These are phyloP conservation scores for Penicillium aurantiogriseum DNA, from an alignment of 2,329 filamentous ascomycete genomes.

Conservation along the genomic window DNA sequence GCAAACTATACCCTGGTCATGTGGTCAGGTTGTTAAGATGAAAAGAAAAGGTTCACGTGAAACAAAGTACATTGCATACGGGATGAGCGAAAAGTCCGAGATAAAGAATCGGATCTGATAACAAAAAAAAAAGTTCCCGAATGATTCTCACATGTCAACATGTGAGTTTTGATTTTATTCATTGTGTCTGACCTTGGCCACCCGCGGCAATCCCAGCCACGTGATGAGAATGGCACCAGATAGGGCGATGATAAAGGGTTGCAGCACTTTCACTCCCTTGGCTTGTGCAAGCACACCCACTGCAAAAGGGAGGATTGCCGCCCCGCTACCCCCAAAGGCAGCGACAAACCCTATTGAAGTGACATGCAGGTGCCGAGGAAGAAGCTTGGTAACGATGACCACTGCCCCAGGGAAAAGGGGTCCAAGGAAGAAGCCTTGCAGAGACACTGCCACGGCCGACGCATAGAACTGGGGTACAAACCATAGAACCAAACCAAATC, in stretches of 20 bases:
- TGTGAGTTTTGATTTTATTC: conserved; percentile 10
- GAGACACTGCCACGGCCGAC: conserved; percentile 66
- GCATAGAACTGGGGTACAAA: conserved; percentile 74
- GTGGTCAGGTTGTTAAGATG: background rate
- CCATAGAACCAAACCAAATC: conserved; percentile 73
- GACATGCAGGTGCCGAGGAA: conserved; percentile 72
- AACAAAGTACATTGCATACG: background rate
- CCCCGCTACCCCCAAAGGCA: conserved; percentile 72
- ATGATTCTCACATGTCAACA: conserved; percentile 21
- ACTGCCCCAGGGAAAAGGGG: conserved; percentile 75
- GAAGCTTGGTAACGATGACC: conserved; percentile 69
- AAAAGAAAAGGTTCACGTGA: background rate
- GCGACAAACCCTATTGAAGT: conserved; percentile 78
- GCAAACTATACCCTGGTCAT: background rate
- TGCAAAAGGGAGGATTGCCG: conserved; percentile 47
- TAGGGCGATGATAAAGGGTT: conserved; percentile 58
- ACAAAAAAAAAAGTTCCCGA: conserved; percentile 12
- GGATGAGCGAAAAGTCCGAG: background rate
- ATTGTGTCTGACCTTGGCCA: conserved; percentile 17
- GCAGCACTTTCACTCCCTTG: conserved; percentile 59
- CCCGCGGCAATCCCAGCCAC: conserved; percentile 46
- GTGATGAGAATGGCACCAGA: conserved; percentile 51
- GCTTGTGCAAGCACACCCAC: conserved; percentile 52
- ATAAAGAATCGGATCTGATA: conserved; percentile 25
- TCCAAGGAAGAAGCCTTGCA: conserved; percentile 77